Conservation (phyloP, 495 filamentous ascomycete genomes). For the Trichocladium antarcticum region DNA sequence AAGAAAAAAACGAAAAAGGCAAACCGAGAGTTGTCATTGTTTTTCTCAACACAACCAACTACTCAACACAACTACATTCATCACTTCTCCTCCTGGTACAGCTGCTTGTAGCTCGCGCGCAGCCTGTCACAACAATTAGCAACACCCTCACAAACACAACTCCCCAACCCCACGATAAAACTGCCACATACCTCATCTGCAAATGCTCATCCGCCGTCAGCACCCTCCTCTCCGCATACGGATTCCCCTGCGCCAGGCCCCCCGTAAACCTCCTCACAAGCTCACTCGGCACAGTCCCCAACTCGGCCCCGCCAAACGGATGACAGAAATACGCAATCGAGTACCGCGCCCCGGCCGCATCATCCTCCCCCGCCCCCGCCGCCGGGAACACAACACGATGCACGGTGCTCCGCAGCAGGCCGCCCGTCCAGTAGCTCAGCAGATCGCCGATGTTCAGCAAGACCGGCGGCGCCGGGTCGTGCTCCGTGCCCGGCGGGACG, state of each 20-base stretch:
- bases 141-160: constrained; percentile 41
- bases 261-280: constrained; percentile 25
- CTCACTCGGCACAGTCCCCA: constrained; percentile 66
- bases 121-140: neutral
- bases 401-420: constrained; percentile 71
- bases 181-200: constrained; percentile 41
- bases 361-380: constrained; percentile 44
- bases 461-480: constrained; percentile 57
- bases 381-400: constrained; percentile 75
- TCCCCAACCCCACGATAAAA: too few relatives aligned
- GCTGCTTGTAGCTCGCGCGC: constrained; percentile 8
- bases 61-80: too few relatives aligned
- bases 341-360: constrained; percentile 46
- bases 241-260: constrained; percentile 28
- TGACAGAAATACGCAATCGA: constrained; percentile 90
- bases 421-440: constrained; percentile 83
- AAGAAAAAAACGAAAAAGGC: too few relatives aligned
- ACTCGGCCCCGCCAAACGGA: constrained; percentile 56
- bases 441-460: constrained; percentile 89
- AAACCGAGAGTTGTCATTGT: too few relatives aligned
- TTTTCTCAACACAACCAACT: too few relatives aligned
- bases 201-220: constrained; percentile 82
- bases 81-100: constrained; percentile 8
- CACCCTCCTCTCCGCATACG: constrained; percentile 40
- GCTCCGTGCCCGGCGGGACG: constrained; percentile 39